Conservation (phyloP, 225 moss, liverwort and hornwort species). For the Pseudisothecium myosuroides region DNA sequence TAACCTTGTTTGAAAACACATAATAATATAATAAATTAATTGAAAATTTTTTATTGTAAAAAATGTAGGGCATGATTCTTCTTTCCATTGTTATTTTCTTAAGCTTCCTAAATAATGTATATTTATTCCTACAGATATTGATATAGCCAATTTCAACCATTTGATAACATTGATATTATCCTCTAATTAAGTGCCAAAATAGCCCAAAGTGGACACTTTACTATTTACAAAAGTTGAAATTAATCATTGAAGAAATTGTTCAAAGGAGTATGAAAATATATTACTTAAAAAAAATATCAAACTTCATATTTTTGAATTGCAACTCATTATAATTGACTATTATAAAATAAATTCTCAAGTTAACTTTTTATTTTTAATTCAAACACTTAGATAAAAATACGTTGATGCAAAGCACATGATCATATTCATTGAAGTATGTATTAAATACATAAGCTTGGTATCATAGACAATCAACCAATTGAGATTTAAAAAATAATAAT, state of each 20-base stretch:
- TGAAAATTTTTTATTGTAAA: background rate
- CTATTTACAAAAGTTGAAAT: too few species aligned
- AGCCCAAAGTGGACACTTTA: too few species aligned
- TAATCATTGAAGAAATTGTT: background rate
- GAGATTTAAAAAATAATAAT: background rate
- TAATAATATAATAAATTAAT: background rate
- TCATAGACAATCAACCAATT: fast-evolving
- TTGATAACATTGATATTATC: too few species aligned
- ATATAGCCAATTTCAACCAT: background rate
- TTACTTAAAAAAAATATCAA: background rate
- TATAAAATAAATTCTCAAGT: background rate
- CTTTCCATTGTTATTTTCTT: background rate
- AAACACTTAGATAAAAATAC: background rate
- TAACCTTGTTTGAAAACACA: background rate
- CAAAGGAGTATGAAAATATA: background rate
- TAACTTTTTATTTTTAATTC: background rate
- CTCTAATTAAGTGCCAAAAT: too few species aligned
- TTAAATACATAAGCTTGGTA: too few species aligned
- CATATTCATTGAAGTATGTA: too few species aligned
- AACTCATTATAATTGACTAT: background rate
- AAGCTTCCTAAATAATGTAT: background rate
- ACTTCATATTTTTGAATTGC: background rate
- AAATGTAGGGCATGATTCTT: background rate
- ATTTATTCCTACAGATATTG: background rate
- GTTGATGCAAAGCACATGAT: background rate